Percentiles rank a stretch among this genome's conserved stretches.
Evolutionary conservation across 257 asterid species (phyloP).

Genomic region (Agastache rugosa): DNA sequence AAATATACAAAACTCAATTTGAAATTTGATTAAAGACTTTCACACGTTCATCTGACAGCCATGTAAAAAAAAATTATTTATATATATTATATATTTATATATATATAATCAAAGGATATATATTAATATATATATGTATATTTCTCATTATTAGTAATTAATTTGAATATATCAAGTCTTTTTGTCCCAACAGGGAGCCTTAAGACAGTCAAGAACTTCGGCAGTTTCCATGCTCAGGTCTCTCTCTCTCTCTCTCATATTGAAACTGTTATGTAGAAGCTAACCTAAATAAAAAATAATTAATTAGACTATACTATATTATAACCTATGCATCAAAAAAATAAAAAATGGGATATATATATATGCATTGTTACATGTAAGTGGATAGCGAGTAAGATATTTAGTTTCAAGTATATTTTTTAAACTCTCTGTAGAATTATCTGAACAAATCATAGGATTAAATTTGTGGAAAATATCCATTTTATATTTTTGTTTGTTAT

Average conservation of each 20-base stretch:
- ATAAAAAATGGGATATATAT: too few relatives aligned
- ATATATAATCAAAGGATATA: background rate
- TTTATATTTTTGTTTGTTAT: background rate
- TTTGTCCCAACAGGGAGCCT: constrained; percentile 38
- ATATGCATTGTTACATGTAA: too few relatives aligned
- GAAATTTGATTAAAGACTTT: background rate
- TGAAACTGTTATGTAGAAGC: background rate
- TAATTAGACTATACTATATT: background rate
- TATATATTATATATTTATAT: too few relatives aligned
- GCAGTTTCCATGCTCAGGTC: constrained; percentile 39
- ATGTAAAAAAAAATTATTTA: background rate
- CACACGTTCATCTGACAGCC: background rate
- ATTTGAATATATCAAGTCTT: background rate
- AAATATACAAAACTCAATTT: background rate
- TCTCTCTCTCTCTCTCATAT: constrained; percentile 14
- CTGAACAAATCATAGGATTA: too few relatives aligned
- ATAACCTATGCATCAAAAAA: too few relatives aligned
- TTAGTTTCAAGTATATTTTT: too few relatives aligned
- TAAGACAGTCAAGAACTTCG: constrained; percentile 17
- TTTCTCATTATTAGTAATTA: background rate
- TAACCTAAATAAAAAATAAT: background rate
- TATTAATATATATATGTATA: too few relatives aligned
- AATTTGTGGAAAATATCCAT: background rate
- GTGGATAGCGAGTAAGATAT: background rate
- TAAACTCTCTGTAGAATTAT: too few relatives aligned